These are phyloP conservation scores for Carex kokanica DNA, from an alignment of 176 grass and related monocot genomes.

Conservation along the genomic window DNA sequence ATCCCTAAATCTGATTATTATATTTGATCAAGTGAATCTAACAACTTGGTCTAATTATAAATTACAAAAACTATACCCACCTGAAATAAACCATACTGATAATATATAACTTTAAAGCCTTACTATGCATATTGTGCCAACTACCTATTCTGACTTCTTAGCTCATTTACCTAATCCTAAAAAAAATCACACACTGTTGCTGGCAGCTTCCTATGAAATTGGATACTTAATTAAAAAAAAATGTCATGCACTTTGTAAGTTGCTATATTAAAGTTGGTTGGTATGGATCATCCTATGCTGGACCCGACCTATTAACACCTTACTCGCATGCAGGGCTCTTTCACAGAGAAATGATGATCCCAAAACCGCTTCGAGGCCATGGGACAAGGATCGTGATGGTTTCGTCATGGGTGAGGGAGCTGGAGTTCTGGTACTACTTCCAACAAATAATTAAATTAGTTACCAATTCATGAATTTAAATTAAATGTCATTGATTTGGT, in stretches of 20 bases:
- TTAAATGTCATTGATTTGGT: not conserved
- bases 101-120: not conserved
- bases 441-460: conserved; percentile 22
- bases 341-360: conserved; percentile 98
- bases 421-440: conserved; percentile 78
- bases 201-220: not conserved
- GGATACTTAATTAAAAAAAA: not conserved
- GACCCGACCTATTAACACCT: not conserved
- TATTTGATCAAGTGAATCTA: not conserved
- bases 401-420: conserved; percentile 99
- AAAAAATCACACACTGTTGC: not conserved
- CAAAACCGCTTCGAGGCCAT: conserved; percentile 96
- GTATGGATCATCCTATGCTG: not conserved
- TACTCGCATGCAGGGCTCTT: conserved; percentile 55
- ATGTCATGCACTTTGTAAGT: not conserved
- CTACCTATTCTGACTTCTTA: not conserved
- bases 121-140: not conserved
- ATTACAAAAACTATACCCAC: not conserved
- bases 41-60: not conserved
- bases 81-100: not conserved
- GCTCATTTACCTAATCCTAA: not conserved
- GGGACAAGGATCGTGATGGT: conserved; percentile 93
- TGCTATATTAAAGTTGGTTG: not conserved
- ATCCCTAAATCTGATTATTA: too few relatives aligned
- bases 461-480: conserved; percentile 5